Base-by-base conservation (phyloP, 495 filamentous ascomycete species). In the Durotheca rogersii region DNA sequence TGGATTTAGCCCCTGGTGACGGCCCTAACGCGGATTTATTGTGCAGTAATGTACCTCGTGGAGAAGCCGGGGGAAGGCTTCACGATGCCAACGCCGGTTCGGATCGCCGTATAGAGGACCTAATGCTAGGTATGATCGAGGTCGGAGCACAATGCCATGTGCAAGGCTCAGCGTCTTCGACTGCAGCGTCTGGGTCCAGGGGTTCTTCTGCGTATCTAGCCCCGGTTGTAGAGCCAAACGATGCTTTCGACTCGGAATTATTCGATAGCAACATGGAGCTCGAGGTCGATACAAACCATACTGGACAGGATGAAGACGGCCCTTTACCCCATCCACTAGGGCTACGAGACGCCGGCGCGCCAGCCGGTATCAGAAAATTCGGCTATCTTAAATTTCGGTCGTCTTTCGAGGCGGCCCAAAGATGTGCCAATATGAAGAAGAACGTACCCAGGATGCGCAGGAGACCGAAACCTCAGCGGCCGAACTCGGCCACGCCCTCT, bases 391-490 rank as follows among this genome's bases (percentile, higher is more conserved):
- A 60, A 18, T 75, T 70, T 34, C 66, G 68, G 30, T 58, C 71
- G 14, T 71, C 72, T 0, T 36, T 64, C 6, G 72, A 75, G 34
- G 70, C 65, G 11, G 73, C 71, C 15, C 41, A 69, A 40, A 55
- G 66, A 20, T 74, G 71, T 37, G 66, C 64, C 29, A 72, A 72
- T 23, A 67, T 74, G 53, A 69, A 68, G 32, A 66, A 60, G 53
- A 72, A 49, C 32, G 58, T 63, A 29, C 71, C 71, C 20, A 61
- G 72, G 31, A 74, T 76, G 73, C 67, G 73, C 1, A 67, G 59
- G 50, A 67, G 72, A 38, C 58, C 58, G 14, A 67, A 58, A 43
- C 17, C 41, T 15, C 44, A 47, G 16, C 25, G 41, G 18, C 39
- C 58, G 27, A 42, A 60, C n/a, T 43, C 60, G 23, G 23, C 9